Evolutionary conservation across 495 filamentous ascomycete species (phyloP).

Genomic region (Chaetomium fimeti): DNA sequence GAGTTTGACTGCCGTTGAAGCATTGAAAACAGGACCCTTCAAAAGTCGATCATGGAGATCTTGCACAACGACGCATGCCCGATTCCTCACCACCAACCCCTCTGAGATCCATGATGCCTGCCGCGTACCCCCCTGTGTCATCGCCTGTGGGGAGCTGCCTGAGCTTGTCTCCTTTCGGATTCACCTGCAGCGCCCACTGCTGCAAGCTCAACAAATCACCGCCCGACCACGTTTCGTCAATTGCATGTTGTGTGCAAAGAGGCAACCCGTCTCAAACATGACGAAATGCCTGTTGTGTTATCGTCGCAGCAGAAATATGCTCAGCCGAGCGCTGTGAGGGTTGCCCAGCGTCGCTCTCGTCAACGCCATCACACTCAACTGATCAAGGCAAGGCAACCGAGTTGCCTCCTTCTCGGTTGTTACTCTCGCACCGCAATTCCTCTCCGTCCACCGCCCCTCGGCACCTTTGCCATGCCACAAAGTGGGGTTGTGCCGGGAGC

Average conservation of each 20-base stretch:
- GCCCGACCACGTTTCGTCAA: slow-evolving; percentile 23
- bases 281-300: slow-evolving; percentile 13
- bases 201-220: slow-evolving; percentile 27
- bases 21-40: slow-evolving; percentile 22
- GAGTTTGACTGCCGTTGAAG: neutral
- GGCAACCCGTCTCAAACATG: slow-evolving; percentile 21
- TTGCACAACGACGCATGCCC: slow-evolving; percentile 21
- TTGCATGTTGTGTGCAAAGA: slow-evolving; percentile 17
- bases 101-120: slow-evolving; percentile 16
- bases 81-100: slow-evolving; percentile 15
- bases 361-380: neutral
- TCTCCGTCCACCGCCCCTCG: neutral
- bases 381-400: no score
- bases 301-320: neutral
- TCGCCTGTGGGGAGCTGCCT: slow-evolving; percentile 25
- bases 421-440: neutral
- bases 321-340: neutral
- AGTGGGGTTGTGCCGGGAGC: neutral
- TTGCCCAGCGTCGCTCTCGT: slow-evolving; percentile 5
- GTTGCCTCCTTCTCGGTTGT: neutral
- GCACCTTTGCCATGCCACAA: slow-evolving; percentile 9
- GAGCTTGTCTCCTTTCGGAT: slow-evolving; percentile 29
- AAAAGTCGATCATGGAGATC: slow-evolving; percentile 30
- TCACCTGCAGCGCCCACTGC: slow-evolving; percentile 30
- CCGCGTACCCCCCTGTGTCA: slow-evolving; percentile 24